Base-by-base conservation (phyloP, 2,329 filamentous ascomycete species). In the Erysiphe neolycopersici region DNA sequence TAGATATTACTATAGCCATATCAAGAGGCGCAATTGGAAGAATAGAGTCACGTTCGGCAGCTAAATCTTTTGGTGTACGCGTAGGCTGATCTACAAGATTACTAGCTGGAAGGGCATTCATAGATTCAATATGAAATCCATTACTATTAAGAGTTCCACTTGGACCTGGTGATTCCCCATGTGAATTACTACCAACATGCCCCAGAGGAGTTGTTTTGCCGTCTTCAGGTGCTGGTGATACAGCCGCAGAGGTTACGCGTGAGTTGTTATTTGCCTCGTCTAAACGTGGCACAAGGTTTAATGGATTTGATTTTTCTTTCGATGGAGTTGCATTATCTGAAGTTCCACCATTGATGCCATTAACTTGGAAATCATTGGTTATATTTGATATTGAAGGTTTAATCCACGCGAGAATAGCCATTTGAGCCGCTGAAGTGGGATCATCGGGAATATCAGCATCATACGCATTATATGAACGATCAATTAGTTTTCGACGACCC, bases 381-480 rank as follows among this genome's bases (percentile, higher is more conserved):
- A 56, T 47, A 12, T 56, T 61, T 19, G 30, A 65, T 55, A 76
- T 60, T 0, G 71, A 72, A 1, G 73, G 73, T 52, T 74, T 71
- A 47, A 73, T 69, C 30, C 68, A 61, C 0, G 67, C 65, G 22
- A 77, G 58, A 33, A 76, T 69, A 18, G 66, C 76, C 9, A 82
- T 64, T 60, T 98, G 89, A 4, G 89, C 87, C 9, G 76, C 67
- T 0, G 89, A 93, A 1, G 75, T 64, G 1, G 89, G 89, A 55
- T 98, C 89, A 57, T 95, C 92, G 0, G 85, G 82, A 12, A 69
- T 59, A 30, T 87, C 79, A 26, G 79, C 76, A 48, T 95, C 89
- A 59, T 98, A 98, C 12, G 91, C 74, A 56, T 98, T 92, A 53
- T 85, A 84, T 0, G 87, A 94, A 33, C 81, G 77, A 44, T 82